phyloP scores from a whole-genome alignment of 2,329 filamentous ascomycete genomes.

The Aspergillus latus region DNA sequence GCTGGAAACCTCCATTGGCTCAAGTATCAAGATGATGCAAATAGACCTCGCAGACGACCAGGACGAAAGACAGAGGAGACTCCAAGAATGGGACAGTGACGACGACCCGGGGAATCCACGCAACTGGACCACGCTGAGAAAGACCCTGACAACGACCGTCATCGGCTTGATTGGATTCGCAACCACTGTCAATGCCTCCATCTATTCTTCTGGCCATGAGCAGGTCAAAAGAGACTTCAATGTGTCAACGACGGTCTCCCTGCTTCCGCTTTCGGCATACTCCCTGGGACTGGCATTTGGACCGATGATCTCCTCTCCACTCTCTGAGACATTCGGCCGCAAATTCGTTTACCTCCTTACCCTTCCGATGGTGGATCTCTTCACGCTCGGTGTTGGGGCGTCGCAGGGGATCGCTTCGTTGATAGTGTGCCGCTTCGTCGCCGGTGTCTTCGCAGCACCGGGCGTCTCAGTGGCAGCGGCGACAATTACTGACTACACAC shows the following conservation, averaged over 20 bases:
- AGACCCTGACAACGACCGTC: slow-evolving; percentile 14
- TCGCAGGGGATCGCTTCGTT: slow-evolving; percentile 67
- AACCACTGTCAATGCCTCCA: slow-evolving; percentile 32
- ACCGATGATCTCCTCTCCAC: slow-evolving; percentile 69
- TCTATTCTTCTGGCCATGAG: slow-evolving; percentile 42
- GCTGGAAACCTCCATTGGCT: too few relatives aligned
- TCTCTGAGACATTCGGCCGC: slow-evolving; percentile 71
- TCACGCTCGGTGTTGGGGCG: slow-evolving; percentile 44
- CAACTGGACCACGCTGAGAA: slow-evolving; percentile 19
- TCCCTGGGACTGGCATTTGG: slow-evolving; percentile 72
- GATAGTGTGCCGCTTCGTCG: slow-evolving; percentile 72
- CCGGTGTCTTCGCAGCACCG: slow-evolving; percentile 61
- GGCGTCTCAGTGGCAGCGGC: slow-evolving; percentile 65
- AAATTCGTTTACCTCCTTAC: slow-evolving; percentile 68
- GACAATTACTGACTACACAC: slow-evolving; percentile 61
- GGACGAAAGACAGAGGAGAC: not conserved
- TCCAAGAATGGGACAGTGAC: slow-evolving; percentile 11
- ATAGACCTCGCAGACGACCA: not conserved
- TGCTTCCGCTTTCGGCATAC: slow-evolving; percentile 67
- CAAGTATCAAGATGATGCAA: not conserved
- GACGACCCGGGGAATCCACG: slow-evolving; percentile 15
- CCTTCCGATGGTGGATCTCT: slow-evolving; percentile 61
- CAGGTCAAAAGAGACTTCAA: slow-evolving; percentile 54
- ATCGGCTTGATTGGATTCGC: slow-evolving; percentile 21
- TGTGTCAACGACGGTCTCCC: slow-evolving; percentile 30